phyloP scores from a whole-genome alignment of 2,329 filamentous ascomycete genomes.

The Penicillium sp. region DNA sequence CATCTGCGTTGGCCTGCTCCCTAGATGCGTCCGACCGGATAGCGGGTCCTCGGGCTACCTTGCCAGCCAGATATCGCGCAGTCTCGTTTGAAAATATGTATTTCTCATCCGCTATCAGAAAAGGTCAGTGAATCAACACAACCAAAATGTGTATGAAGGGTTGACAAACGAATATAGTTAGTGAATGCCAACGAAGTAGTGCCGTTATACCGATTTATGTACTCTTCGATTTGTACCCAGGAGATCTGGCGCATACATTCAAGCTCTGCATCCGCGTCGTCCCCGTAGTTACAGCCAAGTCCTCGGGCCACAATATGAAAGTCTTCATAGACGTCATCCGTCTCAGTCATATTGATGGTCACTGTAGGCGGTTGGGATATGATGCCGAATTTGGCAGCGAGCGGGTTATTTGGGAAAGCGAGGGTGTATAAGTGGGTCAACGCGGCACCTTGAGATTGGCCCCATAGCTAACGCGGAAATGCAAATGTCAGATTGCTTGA shows the following conservation, averaged over 20 bases:
- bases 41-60: constrained; percentile 15
- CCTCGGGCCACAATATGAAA: constrained; percentile 31
- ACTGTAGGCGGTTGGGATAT: constrained; percentile 7
- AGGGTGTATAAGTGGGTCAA: constrained; percentile 23
- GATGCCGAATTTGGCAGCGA: constrained; percentile 21
- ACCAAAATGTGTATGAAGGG: background rate
- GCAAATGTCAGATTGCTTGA: background rate
- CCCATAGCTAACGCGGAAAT: constrained; percentile 13
- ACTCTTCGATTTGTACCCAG: constrained; percentile 26
- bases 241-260: constrained; percentile 31
- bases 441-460: constrained; percentile 25
- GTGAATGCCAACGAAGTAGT: constrained; percentile 20
- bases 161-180: constrained; percentile 7
- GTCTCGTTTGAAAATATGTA: constrained; percentile 32
- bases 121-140: background rate
- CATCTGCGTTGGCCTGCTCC: constrained; percentile 16
- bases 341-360: constrained; percentile 4
- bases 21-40: constrained; percentile 17
- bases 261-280: constrained; percentile 23
- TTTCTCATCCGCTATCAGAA: constrained; percentile 22
- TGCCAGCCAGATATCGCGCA: constrained; percentile 9
- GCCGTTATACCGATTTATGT: constrained; percentile 24
- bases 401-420: constrained; percentile 26
- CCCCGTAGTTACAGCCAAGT: constrained; percentile 26
- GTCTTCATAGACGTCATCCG: constrained; percentile 20